phyloP scores from a whole-genome alignment of 352 stramenopile species.

The Pythium rishiriense region DNA sequence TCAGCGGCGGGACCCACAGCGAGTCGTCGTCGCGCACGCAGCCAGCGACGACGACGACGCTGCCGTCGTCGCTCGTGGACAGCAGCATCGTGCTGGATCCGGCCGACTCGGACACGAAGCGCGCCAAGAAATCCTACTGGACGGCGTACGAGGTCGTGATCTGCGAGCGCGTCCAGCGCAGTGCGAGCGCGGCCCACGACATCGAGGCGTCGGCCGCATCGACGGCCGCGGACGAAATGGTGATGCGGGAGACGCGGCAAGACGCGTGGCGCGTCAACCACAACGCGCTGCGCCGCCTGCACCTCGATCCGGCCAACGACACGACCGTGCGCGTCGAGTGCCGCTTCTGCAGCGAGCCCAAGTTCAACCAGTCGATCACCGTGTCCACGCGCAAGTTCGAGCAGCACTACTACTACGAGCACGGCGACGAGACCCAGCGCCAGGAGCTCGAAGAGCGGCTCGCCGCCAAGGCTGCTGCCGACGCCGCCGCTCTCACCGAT shows the following conservation, averaged over 20 bases:
- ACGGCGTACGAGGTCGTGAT: constrained; percentile 32
- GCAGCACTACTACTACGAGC: constrained; percentile 28
- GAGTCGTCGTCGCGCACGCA: neutral
- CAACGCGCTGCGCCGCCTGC: constrained; percentile 27
- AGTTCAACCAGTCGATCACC: constrained; percentile 34
- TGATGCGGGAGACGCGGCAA: constrained; percentile 25
- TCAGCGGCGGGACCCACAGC: constrained; percentile 14
- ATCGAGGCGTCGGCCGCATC: neutral
- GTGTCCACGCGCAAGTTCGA: constrained; percentile 34
- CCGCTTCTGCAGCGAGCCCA: constrained; percentile 22
- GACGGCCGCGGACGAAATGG: neutral
- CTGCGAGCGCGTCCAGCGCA: constrained; percentile 17
- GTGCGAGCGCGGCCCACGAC: neutral
- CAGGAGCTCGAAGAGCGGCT: constrained; percentile 17
- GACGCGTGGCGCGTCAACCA: constrained; percentile 33
- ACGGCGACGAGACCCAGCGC: constrained; percentile 19
- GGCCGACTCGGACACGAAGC: constrained; percentile 31
- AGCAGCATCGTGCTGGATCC: constrained; percentile 22
- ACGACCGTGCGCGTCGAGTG: constrained; percentile 31
- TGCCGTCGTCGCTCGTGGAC: constrained; percentile 19
- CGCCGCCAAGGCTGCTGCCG: neutral
- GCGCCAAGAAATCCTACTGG: constrained; percentile 34
- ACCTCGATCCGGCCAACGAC: constrained; percentile 18
- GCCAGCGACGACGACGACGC: neutral
- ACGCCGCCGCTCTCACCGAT: neutral